phyloP scores from a whole-genome alignment of 1,284 basidiomycete species.

The Laetiporus sulphureus region DNA sequence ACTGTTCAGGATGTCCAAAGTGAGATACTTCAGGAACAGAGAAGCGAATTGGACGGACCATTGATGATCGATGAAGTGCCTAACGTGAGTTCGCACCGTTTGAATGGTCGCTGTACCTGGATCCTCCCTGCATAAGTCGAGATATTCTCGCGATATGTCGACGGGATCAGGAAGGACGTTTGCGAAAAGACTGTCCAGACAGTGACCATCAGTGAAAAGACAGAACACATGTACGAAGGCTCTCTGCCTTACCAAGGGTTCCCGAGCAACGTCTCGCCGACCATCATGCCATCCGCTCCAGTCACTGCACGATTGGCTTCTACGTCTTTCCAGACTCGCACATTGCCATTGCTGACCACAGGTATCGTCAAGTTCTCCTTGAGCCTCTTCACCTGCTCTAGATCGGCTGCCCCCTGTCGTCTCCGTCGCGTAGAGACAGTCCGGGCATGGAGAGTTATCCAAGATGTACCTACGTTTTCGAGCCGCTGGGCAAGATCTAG shows the following conservation, averaged over 20 bases:
- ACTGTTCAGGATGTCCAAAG: constrained; percentile 24
- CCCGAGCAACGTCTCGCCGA: constrained; percentile 63
- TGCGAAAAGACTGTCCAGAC: constrained; percentile 48
- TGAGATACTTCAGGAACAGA: not conserved
- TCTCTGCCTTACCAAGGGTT: constrained; percentile 53
- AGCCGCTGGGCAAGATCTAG: constrained; percentile 48
- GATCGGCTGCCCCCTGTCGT: constrained; percentile 61
- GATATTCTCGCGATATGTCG: constrained; percentile 55
- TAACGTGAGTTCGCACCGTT: constrained; percentile 49
- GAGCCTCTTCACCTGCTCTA: constrained; percentile 48
- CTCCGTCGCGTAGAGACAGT: constrained; percentile 61
- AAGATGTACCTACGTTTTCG: constrained; percentile 54
- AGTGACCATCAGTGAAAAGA: too few relatives aligned
- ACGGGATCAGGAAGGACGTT: constrained; percentile 50
- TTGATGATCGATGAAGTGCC: constrained; percentile 56
- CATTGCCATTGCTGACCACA: constrained; percentile 75
- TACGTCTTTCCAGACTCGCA: constrained; percentile 52
- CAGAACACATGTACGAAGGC: too few relatives aligned
- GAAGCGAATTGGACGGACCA: constrained; percentile 36
- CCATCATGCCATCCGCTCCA: constrained; percentile 71
- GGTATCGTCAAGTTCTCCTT: constrained; percentile 45
- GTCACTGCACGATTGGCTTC: constrained; percentile 46
- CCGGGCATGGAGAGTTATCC: constrained; percentile 67
- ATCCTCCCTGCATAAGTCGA: constrained; percentile 44
- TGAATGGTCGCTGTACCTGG: constrained; percentile 40